Evolutionary conservation across 768 basidiomycete species (phyloP), one percentile per base, ranked within the genome.

Genomic region (Russula dissimulans): DNA sequence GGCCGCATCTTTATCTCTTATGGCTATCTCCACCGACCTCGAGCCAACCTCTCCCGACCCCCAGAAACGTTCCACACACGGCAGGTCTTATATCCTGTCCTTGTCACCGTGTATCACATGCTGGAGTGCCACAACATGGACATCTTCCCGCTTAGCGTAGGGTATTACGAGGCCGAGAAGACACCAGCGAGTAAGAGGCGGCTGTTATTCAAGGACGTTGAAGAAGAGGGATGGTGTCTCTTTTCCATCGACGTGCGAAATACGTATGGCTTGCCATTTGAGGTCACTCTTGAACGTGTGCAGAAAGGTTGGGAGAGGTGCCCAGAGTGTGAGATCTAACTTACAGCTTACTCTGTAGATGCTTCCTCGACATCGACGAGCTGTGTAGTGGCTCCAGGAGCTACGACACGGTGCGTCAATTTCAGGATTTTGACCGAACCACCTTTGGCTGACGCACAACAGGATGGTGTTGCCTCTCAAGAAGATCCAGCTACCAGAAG

Each of bases 91-190:
- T 92, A 92, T 69, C 93, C 95, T 5, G 79, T 98, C 63, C 79
- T 89, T 67, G 89, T 97, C 60, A 95, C 95, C 3, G 97, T 98
- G 12, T 97, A 97, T 70, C 90, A 91, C 66, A 95, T 95, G 78
- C 82, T 98, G 32, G 91, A 95, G 71, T 91, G 90, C 67, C 80
- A 86, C 63, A 78, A 79, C 42, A 87, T 97, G 84, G 86, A 91
- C 65, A 77, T 97, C 62, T 73, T 92, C 39, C 84, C 89, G 14
- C 83, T 90, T 63, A 77, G 79, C 12, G 69, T 66, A 26, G 60
- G 64, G 22, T 64, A 65, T 17, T 53, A 65, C 36, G 66, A 62
- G 44, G 57, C 55, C 1, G 47, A 56, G 26, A 31, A 61, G 6
- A 56, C 39, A 49, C 63, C 52, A 9, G 64, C 67, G 47, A 64